These are phyloP conservation scores for Secale cereale DNA, from an alignment of 176 grass and related monocot genomes.

Conservation along the genomic window DNA sequence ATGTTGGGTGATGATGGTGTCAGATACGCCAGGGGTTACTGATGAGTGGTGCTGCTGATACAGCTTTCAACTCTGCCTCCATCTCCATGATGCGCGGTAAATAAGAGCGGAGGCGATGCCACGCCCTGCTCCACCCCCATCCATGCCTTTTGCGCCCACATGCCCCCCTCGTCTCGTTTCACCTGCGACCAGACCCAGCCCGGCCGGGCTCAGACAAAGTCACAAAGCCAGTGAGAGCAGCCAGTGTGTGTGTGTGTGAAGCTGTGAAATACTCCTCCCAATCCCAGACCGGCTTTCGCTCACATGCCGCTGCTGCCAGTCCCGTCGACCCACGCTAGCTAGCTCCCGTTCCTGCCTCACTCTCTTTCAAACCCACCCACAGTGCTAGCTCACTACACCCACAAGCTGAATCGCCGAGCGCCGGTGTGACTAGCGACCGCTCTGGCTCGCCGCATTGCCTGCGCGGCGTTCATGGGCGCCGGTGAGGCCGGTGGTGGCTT, in stretches of 20 bases:
- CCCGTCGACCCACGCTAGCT: neutral
- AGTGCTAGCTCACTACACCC: neutral
- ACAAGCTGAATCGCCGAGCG: neutral
- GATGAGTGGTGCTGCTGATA: neutral
- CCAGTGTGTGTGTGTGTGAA: neutral
- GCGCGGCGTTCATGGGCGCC: slow-evolving; percentile 19
- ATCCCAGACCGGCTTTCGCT: neutral
- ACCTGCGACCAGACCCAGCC: slow-evolving; percentile 12
- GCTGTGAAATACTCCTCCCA: neutral
- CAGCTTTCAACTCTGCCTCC: neutral
- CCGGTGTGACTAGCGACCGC: no score
- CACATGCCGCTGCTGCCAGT: neutral
- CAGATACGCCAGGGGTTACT: slow-evolving; percentile 29
- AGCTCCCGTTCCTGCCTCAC: neutral
- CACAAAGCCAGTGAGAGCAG: neutral
- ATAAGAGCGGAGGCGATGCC: slow-evolving; percentile 20
- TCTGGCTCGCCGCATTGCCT: neutral
- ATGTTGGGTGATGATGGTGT: slow-evolving; percentile 40
- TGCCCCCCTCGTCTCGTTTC: slow-evolving; percentile 3
- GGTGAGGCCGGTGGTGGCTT: neutral
- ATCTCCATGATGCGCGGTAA: neutral
- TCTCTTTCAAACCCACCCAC: neutral
- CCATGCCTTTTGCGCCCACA: slow-evolving; percentile 26
- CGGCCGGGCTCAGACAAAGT: neutral
- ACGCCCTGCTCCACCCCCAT: neutral